A percentile compares a stretch with the other conserved stretches of the same genome.
These are phyloP conservation scores for Orobanche coerulescens DNA, from an alignment of 257 asterid genomes.

Conservation along the genomic window DNA sequence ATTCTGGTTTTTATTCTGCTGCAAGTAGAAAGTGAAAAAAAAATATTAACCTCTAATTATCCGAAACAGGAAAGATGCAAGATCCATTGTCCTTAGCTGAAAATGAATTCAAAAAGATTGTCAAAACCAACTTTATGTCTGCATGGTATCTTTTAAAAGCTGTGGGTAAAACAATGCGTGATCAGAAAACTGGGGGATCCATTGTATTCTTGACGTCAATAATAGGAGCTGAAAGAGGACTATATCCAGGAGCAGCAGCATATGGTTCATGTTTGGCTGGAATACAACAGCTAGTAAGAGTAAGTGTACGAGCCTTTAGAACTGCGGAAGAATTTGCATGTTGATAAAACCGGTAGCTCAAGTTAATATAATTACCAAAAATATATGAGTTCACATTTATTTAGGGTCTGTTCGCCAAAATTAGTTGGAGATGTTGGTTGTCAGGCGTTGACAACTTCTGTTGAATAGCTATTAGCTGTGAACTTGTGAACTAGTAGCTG, in stretches of 20 bases:
- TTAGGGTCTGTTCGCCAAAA: no score
- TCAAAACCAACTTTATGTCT: constrained; percentile 61
- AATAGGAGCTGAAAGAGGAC: constrained; percentile 82
- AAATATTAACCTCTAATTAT: constrained; percentile 6
- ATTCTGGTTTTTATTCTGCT: background rate
- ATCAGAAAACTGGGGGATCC: constrained; percentile 78
- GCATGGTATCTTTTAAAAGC: constrained; percentile 83
- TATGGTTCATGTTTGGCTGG: constrained; percentile 94
- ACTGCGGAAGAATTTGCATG: no score
- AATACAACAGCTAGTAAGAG: constrained; percentile 81
- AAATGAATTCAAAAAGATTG: constrained; percentile 68
- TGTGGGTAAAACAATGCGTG: constrained; percentile 63
- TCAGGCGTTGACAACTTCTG: no score
- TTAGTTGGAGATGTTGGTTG: no score
- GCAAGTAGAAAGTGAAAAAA: background rate
- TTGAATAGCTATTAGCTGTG: no score
- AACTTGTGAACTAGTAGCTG: no score
- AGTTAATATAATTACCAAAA: background rate
- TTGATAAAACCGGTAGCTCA: background rate
- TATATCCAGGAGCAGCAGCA: constrained; percentile 93
- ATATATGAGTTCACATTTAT: background rate
- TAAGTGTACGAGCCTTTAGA: no score
- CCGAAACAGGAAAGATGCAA: constrained; percentile 76
- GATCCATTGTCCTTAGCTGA: constrained; percentile 58
- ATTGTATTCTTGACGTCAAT: constrained; percentile 66